Percentiles rank a stretch among this genome's conserved stretches.
Evolutionary conservation across 371 early-diverging fungal genomes (phyloP).

Genomic region (Mortierella sp.): DNA sequence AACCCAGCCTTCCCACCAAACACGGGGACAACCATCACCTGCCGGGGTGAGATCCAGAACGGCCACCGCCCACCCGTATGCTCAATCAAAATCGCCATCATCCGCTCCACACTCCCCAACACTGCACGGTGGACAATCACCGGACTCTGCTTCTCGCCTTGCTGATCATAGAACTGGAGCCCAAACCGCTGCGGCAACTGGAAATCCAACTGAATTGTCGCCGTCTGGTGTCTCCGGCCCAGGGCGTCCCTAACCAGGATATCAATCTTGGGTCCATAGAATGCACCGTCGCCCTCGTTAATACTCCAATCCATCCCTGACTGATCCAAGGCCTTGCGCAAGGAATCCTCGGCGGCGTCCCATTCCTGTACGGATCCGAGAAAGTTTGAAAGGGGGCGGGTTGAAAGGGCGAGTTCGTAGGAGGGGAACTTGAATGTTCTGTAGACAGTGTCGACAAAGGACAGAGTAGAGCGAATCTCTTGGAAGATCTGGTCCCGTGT

Average conservation of each 20-base stretch:
- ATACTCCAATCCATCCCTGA: constrained; percentile 89
- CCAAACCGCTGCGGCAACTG: constrained; percentile 94
- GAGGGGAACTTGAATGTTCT: constrained; percentile 95
- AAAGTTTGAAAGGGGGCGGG: constrained; percentile 96
- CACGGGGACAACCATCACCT: constrained; percentile 94
- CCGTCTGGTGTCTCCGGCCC: constrained; percentile 95
- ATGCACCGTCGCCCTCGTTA: constrained; percentile 99
- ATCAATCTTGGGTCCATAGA: constrained; percentile 99
- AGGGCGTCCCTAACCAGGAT: constrained; percentile 98
- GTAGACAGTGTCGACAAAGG: constrained; percentile 90
- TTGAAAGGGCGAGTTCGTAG: constrained; percentile 91
- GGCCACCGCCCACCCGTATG: constrained; percentile 94
- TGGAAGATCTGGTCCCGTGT: constrained; percentile 76
- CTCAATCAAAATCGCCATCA: constrained; percentile 96
- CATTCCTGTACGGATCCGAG: constrained; percentile 96
- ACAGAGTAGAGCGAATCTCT: constrained; percentile 87
- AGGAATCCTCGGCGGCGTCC: constrained; percentile 94
- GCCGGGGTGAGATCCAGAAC: constrained; percentile 99
- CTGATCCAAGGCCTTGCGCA: constrained; percentile 85
- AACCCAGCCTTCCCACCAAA: constrained; percentile 58
- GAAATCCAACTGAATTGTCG: constrained; percentile 99
- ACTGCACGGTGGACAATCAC: constrained; percentile 98
- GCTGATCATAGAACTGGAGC: constrained; percentile 80
- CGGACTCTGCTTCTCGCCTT: constrained; percentile 71
- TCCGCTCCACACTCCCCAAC: constrained; percentile 94